Percentiles rank a stretch among this genome's conserved stretches.
Evolutionary conservation across 2,329 filamentous ascomycete species (phyloP).

Genomic region (Chaetomium olivaceum): DNA sequence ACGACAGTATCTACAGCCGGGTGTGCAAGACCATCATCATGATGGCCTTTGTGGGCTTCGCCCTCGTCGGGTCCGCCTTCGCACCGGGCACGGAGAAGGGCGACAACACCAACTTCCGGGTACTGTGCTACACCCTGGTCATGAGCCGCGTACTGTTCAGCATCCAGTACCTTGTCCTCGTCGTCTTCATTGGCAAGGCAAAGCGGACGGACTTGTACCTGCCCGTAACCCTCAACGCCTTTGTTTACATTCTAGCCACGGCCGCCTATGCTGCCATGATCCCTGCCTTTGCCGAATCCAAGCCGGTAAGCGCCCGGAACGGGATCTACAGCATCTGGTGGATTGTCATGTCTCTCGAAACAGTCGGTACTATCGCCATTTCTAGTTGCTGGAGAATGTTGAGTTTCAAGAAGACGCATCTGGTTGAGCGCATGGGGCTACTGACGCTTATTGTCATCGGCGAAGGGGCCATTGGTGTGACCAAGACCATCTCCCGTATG

Average conservation of each 20-base stretch:
- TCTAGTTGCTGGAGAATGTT: conserved; percentile 26
- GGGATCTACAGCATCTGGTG: conserved; percentile 29
- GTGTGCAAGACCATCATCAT: conserved; percentile 25
- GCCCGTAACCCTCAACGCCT: conserved; percentile 23
- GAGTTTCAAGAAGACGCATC: conserved; percentile 30
- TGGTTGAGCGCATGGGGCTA: conserved; percentile 29
- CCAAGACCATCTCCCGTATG: conserved; percentile 27
- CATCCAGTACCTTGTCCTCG: conserved; percentile 24
- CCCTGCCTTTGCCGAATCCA: conserved; percentile 14
- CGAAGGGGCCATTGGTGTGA: conserved; percentile 27
- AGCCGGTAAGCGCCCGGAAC: conserved; percentile 14
- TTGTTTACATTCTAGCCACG: conserved; percentile 19
- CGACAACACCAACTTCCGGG: conserved; percentile 28
- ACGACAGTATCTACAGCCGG: conserved; percentile 26
- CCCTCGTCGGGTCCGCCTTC: conserved; percentile 25
- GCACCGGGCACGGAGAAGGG: conserved; percentile 24
- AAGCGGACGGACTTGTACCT: conserved; percentile 23
- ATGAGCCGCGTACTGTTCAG: conserved; percentile 24
- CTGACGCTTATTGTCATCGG: conserved; percentile 29
- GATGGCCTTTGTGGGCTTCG: conserved; percentile 26
- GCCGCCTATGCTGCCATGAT: conserved; percentile 24
- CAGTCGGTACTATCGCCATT: conserved; percentile 22
- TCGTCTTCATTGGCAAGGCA: conserved; percentile 21
- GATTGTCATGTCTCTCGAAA: conserved; percentile 24
- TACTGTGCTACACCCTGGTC: conserved; percentile 26